A percentile compares a stretch with the other conserved stretches of the same genome.
These are phyloP conservation scores for Plasmodium fragile DNA, from an alignment of 169 alveolate species.

Conservation along the genomic window DNA sequence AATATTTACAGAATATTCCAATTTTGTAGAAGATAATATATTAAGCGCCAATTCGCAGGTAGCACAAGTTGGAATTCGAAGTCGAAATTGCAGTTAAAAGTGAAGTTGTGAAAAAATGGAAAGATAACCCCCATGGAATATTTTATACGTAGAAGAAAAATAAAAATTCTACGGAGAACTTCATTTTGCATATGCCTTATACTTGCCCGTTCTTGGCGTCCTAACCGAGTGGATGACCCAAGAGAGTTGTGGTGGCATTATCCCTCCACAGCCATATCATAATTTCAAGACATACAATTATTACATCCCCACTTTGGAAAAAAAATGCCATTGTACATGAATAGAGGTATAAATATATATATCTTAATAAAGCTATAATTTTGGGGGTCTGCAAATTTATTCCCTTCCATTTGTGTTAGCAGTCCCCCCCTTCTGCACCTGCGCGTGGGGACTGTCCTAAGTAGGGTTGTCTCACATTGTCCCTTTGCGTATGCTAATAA, in stretches of 20 bases:
- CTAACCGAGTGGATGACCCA: neutral
- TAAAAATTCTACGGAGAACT: neutral
- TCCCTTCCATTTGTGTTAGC: neutral
- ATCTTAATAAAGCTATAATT: neutral
- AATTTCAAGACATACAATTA: neutral
- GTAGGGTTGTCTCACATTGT: neutral
- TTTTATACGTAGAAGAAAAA: neutral
- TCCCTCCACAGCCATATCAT: neutral
- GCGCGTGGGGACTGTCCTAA: neutral
- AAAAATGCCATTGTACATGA: neutral
- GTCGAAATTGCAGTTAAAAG: neutral
- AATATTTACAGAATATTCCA: neutral
- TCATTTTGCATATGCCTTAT: neutral
- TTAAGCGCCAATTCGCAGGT: neutral
- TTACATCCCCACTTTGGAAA: neutral
- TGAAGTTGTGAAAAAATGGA: neutral
- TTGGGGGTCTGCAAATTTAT: neutral
- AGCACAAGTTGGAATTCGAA: neutral
- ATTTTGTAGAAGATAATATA: neutral
- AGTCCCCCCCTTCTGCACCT: neutral
- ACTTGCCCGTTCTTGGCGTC: neutral
- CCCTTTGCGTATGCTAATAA: neutral
- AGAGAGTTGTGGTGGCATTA: neutral
- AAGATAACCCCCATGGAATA: neutral
- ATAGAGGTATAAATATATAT: neutral